These are phyloP conservation scores for Rickenella mellea DNA, from an alignment of 768 basidiomycete species.

Conservation along the genomic window DNA sequence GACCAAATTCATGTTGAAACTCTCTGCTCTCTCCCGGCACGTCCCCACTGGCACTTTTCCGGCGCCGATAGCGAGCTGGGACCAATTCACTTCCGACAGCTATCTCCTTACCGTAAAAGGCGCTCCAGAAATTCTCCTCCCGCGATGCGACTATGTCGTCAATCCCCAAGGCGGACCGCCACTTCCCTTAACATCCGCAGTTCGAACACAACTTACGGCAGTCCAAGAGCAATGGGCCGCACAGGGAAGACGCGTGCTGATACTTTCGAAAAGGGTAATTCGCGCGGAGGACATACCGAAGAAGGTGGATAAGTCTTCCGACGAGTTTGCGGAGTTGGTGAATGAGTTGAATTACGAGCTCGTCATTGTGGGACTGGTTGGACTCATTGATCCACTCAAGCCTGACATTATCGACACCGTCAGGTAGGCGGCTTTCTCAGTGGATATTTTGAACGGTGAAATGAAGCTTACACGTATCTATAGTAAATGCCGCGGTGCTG, in stretches of 20 bases:
- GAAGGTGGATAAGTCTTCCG: conserved; percentile 16
- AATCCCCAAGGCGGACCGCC: conserved; percentile 25
- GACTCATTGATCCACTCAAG: conserved; percentile 50
- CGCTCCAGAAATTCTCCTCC: conserved; percentile 42
- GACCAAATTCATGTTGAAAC: conserved; percentile 48
- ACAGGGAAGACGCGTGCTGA: conserved; percentile 52
- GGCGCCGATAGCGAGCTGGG: conserved; percentile 19
- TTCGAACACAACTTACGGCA: conserved; percentile 20
- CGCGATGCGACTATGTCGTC: conserved; percentile 29
- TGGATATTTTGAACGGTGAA: not conserved
- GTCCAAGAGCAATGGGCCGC: conserved; percentile 40
- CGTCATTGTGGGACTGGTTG: conserved; percentile 48
- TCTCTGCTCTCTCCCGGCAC: conserved; percentile 16
- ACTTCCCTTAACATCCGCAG: conserved; percentile 21
- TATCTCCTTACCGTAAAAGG: conserved; percentile 33
- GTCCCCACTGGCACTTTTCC: conserved; percentile 3
- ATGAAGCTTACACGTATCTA: not conserved
- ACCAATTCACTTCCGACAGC: conserved; percentile 15
- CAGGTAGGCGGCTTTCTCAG: not conserved
- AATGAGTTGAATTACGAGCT: conserved; percentile 33
- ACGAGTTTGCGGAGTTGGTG: conserved; percentile 34
- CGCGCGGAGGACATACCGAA: conserved; percentile 21
- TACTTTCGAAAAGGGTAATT: conserved; percentile 40
- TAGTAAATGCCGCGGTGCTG: conserved; percentile 40
- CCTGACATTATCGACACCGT: conserved; percentile 45